These are phyloP conservation scores for Acacia acuminata DNA, from an alignment of 306 rosid species.

Conservation along the genomic window DNA sequence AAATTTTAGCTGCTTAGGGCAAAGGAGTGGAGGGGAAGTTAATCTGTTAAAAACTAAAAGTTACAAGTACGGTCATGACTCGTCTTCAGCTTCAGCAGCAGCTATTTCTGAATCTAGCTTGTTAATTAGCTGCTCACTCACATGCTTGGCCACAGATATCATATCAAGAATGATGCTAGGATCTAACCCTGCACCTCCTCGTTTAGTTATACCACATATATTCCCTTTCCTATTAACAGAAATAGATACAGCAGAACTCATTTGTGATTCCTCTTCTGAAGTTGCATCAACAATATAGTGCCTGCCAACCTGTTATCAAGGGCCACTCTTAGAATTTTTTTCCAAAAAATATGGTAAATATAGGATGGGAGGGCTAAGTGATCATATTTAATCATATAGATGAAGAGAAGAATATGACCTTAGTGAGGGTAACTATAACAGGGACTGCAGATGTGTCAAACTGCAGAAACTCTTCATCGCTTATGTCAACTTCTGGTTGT, in stretches of 20 bases:
- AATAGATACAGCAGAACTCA: constrained; percentile 83
- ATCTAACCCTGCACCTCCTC: constrained; percentile 81
- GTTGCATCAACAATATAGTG: constrained; percentile 90
- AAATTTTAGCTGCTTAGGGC: not conserved
- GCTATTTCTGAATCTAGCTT: constrained; percentile 80
- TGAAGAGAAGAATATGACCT: constrained; percentile 44
- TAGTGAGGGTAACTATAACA: constrained; percentile 79
- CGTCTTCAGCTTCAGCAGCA: constrained; percentile 81
- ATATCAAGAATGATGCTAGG: constrained; percentile 88
- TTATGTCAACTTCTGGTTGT: constrained; percentile 74
- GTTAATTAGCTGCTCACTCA: constrained; percentile 67
- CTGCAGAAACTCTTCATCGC: constrained; percentile 89
- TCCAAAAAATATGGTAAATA: constrained; percentile 7
- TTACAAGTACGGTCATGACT: constrained; percentile 39
- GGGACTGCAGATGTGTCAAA: constrained; percentile 86
- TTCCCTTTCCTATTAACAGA: constrained; percentile 69
- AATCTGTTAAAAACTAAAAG: not conserved
- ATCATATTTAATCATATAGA: not conserved
- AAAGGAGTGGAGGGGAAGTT: not conserved
- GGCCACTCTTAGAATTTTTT: not conserved
- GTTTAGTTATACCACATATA: constrained; percentile 77
- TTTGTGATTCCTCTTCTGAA: constrained; percentile 86
- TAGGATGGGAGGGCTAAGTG: not conserved
- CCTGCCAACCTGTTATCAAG: constrained; percentile 56
- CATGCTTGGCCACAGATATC: constrained; percentile 75